Base-by-base conservation (phyloP, 495 filamentous ascomycete genomes). In the Talaromyces borbonicus region DNA sequence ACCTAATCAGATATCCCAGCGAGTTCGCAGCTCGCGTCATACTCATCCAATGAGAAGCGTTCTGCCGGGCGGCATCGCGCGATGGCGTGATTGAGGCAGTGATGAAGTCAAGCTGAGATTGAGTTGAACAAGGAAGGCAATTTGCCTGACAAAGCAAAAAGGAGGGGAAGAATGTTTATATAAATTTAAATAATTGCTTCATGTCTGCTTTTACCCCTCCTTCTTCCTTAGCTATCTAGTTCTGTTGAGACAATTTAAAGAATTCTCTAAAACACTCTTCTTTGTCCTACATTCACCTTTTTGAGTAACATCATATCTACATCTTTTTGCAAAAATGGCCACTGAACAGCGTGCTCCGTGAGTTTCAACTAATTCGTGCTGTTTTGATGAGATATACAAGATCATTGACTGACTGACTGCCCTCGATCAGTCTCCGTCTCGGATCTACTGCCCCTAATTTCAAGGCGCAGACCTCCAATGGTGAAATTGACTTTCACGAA, bases 401-500 rank as follows among this genome's bases (percentile, higher is more conserved):
- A n/a, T n/a, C n/a, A n/a, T n/a, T n/a, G n/a, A 22, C 49, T 32
- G 5, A 29, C 26, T 29, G 26, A 7, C 31, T 31, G n/a, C 39
- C 38, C 24, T 31, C 14, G 36, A n/a, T n/a, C 52, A 77, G 84
- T 53, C 81, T 98, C 67, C 92, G 90, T 57, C 80, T 98, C 58
- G 90, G 90, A 65, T 81, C 78, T 57, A 77, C 75, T 62, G 90
- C 90, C 64, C 90, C 90, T 54, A 84, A 95, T 77, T 97, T 97
- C 77, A 64, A 92, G 59, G 85, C 90, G 50, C 85, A 92, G 45
- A 94, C 90, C 61, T 95, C 90, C 60, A 78, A 74, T 46, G 92
- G 92, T 50, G 79, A 78, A 45, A 97, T 98, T 66, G 82, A 93
- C 71, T 95, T 97, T 78, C 93, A 98, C 69, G 79, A 96, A 59